Evolutionary conservation across 331 rosid genomes (phyloP), one percentile per base, ranked within the genome.

Genomic region (Rhamnella rubrinervis): DNA sequence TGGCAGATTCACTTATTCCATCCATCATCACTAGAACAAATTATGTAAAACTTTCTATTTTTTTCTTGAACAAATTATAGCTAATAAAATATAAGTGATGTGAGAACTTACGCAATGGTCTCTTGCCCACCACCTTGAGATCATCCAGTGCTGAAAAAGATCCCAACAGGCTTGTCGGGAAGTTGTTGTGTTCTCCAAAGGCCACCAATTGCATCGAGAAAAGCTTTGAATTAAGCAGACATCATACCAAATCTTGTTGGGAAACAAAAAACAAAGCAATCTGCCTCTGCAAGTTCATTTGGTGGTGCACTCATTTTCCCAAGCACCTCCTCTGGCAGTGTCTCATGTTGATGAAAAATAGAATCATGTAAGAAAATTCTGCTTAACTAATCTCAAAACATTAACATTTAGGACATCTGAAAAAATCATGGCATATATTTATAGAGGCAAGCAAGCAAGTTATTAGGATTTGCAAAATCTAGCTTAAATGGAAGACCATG

Each of bases 51-150:
- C 1, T 23, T 23, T 23, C 58, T 6, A 1, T 6, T 6, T 26
- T 49, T 6, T 15, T 4, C 47, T 40, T 8, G 11, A 37, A 21
- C 25, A 47, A 47, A 49, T 16, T 65, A 49, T 25, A 52, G 39
- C 9, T 14, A 1, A 37, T 16, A 61, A 35, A 7, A 38, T 3
- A 11, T 17, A 50, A 25, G 37, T 15, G 18, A 67, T 28, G 35
- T 35, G 63, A 62, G 59, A 25, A 46, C 95, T 84, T 85, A 93
- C 98, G 97, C 95, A 12, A 97, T 93, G 31, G 98, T 93, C 88
- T 93, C 98, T 80, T 93, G 98, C 67, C 98, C 98, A 5, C 98
- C 98, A 11, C 98, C 98, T 85, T 93, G 98, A 53, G 97, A 93
- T 47, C 96, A 97, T n/a, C n/a, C n/a, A 0, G 98, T 93, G 92